A percentile compares a stretch with the other conserved stretches of the same genome.
phyloP scores from a whole-genome alignment of 2,329 filamentous ascomycete species.

The Myriosclerotinia curreyana region DNA sequence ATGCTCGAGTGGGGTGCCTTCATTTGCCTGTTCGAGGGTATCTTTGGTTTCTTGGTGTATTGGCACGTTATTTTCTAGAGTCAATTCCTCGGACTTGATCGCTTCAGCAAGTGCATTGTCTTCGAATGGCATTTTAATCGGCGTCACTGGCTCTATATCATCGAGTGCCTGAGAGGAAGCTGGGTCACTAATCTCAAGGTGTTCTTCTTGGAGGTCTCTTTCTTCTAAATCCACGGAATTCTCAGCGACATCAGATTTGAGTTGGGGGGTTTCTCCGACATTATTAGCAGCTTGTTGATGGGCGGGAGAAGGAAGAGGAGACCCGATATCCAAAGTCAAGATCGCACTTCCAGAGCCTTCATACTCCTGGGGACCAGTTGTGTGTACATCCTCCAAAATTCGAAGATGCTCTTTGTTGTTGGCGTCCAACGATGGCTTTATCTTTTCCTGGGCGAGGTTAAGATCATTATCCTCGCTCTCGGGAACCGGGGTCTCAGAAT shows the following conservation, averaged over 20 bases:
- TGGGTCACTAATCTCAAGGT: not conserved
- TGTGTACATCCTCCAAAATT: not conserved
- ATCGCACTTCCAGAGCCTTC: constrained; percentile 10
- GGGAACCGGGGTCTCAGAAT: not conserved
- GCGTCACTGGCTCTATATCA: not conserved
- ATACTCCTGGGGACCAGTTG: not conserved
- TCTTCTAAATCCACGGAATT: not conserved
- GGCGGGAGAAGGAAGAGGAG: constrained; percentile 1
- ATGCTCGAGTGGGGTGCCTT: not conserved
- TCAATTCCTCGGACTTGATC: not conserved
- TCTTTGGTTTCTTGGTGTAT: not conserved
- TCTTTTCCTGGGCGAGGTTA: not conserved
- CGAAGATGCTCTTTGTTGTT: not conserved
- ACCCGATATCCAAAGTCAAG: constrained; percentile 12
- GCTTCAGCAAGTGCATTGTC: not conserved
- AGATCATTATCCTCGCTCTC: not conserved
- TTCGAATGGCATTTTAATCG: not conserved
- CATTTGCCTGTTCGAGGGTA: not conserved
- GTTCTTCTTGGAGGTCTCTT: not conserved
- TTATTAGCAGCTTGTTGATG: not conserved
- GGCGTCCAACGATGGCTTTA: not conserved
- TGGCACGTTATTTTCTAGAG: not conserved
- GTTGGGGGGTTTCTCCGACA: not conserved
- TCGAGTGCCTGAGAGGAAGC: not conserved
- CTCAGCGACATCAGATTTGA: not conserved